Conservation (phyloP, 495 filamentous ascomycete species). For the Podospora australis region DNA sequence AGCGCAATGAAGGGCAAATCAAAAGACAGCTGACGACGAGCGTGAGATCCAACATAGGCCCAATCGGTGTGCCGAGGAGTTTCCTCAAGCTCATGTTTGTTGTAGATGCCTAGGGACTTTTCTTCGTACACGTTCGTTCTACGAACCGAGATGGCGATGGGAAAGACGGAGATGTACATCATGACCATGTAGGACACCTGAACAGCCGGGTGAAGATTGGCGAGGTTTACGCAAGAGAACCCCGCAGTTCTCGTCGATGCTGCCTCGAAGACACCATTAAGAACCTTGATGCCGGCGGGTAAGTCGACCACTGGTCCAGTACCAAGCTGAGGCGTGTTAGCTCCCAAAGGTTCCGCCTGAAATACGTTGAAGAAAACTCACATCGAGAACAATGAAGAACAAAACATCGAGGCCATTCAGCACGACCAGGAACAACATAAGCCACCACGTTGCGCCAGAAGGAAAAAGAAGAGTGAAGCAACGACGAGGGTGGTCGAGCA, state of each 20-base stretch:
- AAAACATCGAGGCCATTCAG: slow-evolving; percentile 80
- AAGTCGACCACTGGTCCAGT: slow-evolving; percentile 54
- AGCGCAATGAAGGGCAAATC: slow-evolving; percentile 93
- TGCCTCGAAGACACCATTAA: slow-evolving; percentile 86
- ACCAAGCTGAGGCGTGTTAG: slow-evolving; percentile 48
- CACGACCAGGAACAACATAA: slow-evolving; percentile 75
- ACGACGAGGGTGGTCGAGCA: slow-evolving; percentile 87
- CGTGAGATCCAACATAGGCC: slow-evolving; percentile 80
- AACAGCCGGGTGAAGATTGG: slow-evolving; percentile 77
- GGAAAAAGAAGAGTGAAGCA: slow-evolving; percentile 95
- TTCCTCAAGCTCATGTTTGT: slow-evolving; percentile 35
- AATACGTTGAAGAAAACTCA: slow-evolving; percentile 35
- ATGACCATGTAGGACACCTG: slow-evolving; percentile 95
- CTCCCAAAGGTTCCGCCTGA: background rate
- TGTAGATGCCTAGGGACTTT: slow-evolving; percentile 79
- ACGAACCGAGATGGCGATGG: slow-evolving; percentile 88
- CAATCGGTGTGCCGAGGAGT: slow-evolving; percentile 44
- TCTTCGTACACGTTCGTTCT: slow-evolving; percentile 97
- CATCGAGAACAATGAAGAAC: slow-evolving; percentile 85
- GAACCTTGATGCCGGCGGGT: slow-evolving; percentile 61
- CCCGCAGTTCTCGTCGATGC: slow-evolving; percentile 81
- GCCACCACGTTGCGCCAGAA: slow-evolving; percentile 87
- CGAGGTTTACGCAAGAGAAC: slow-evolving; percentile 70
- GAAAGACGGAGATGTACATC: slow-evolving; percentile 99
- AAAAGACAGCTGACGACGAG: slow-evolving; percentile 84